A percentile compares a stretch with the other conserved stretches of the same genome.
phyloP scores from a whole-genome alignment of 805 yeast species.

The Lipomyces yamadae region DNA sequence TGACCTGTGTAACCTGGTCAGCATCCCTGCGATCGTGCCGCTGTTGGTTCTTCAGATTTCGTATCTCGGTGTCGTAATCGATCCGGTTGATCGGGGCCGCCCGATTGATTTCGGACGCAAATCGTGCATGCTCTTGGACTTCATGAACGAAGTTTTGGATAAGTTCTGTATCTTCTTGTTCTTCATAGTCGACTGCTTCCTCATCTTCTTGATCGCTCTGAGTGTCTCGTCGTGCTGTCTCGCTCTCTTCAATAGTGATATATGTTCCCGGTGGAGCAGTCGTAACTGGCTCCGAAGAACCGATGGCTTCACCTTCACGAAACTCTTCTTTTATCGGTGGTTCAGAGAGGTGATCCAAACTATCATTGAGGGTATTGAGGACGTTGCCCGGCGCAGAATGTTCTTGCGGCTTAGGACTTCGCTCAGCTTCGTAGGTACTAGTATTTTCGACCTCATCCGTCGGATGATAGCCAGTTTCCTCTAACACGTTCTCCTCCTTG shows the following conservation, averaged over 20 bases:
- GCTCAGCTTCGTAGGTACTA: not conserved
- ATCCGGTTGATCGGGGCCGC: slow-evolving; percentile 3
- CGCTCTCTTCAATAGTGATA: not conserved
- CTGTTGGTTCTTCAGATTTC: slow-evolving; percentile 61
- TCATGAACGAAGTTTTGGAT: slow-evolving; percentile 69
- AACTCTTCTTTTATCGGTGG: not conserved
- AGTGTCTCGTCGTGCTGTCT: slow-evolving; percentile 4
- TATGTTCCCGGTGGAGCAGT: not conserved
- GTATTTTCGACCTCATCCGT: not conserved
- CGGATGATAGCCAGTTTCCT: not conserved
- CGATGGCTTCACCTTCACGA: not conserved
- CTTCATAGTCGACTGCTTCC: slow-evolving; percentile 43
- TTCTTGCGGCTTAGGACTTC: not conserved
- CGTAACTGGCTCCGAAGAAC: not conserved
- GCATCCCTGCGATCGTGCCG: slow-evolving; percentile 80
- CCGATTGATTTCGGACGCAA: slow-evolving; percentile 48
- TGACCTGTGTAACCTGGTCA: slow-evolving; percentile 83
- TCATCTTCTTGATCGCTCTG: slow-evolving; percentile 36
- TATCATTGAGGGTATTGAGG: not conserved
- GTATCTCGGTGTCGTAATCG: slow-evolving; percentile 44
- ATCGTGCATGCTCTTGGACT: slow-evolving; percentile 70
- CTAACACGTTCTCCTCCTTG: not conserved
- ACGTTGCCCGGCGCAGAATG: not conserved
- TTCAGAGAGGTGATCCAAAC: not conserved
- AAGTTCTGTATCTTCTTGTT: slow-evolving; percentile 75